Percentiles rank a stretch among this genome's conserved stretches.
These are phyloP conservation scores for Nigrospora sphaerica DNA, from an alignment of 2,329 filamentous ascomycete genomes.

Conservation along the genomic window DNA sequence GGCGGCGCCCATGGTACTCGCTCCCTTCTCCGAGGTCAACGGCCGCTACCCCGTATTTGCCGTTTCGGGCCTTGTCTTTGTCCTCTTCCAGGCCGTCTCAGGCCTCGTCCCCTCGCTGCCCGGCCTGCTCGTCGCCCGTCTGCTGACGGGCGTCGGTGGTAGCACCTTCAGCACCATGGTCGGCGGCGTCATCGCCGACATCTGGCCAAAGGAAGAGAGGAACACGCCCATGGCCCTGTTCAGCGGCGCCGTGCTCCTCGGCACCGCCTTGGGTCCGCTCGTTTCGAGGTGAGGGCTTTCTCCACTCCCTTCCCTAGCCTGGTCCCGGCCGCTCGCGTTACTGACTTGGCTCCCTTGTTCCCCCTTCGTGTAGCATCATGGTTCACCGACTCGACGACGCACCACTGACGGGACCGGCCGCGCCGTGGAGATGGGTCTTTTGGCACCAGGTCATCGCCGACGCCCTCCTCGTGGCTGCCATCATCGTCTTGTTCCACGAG, in stretches of 20 bases:
- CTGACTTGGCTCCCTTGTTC: too few species aligned
- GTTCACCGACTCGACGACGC: constrained; percentile 36
- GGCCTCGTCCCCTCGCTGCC: constrained; percentile 62
- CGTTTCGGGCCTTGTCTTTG: constrained; percentile 63
- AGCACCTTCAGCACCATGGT: constrained; percentile 83
- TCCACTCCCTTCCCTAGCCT: neutral
- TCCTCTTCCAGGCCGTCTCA: constrained; percentile 64
- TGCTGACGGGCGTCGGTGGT: constrained; percentile 70
- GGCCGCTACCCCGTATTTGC: constrained; percentile 80
- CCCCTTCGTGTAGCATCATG: constrained; percentile 34
- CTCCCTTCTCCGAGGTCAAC: constrained; percentile 80
- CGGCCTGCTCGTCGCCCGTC: constrained; percentile 69
- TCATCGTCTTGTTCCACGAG: constrained; percentile 70
- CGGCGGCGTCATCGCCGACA: constrained; percentile 83
- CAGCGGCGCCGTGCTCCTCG: constrained; percentile 69
- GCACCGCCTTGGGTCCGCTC: constrained; percentile 73
- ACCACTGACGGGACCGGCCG: constrained; percentile 12
- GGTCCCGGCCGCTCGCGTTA: too few species aligned
- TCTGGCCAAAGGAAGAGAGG: constrained; percentile 70
- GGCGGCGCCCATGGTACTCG: constrained; percentile 76
- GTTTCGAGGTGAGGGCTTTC: constrained; percentile 43
- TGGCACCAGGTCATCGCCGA: constrained; percentile 74
- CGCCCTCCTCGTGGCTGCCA: constrained; percentile 53
- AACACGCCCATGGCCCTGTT: constrained; percentile 91
- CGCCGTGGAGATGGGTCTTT: constrained; percentile 77